Evolutionary conservation across 1,139 yeast genomes (phyloP), one percentile per base, ranked within the genome.

Genomic region (Nakaseomyces kungkrabaensis): DNA sequence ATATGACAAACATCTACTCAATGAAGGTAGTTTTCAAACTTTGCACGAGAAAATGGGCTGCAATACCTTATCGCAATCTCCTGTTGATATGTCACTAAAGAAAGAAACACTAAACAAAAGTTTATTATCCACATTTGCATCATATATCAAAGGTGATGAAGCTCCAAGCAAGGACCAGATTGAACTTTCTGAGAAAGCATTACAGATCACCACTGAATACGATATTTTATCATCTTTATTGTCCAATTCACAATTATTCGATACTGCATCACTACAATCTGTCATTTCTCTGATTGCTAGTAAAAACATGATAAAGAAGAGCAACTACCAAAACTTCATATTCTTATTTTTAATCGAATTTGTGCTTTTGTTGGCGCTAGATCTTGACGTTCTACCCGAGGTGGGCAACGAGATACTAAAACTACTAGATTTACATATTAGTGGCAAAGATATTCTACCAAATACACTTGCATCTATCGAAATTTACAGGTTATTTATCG

Each of bases 91-190:
- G 56, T 74, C 80, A 5, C 76, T 87, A 42, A 79, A 78, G 51
- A 77, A 87, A 56, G 69, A 79, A 0, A 80, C 79, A 51, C 74
- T 79, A 27, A 76, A 74, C 25, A 85, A 81, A 59, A 95, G 97
- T 1, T 65, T 94, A 26, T 78, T 94, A 52, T 86, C 96, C 1
- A 85, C 97, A 0, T 82, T 94, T 58, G 89, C 97, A 0, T 88
- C 96, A 0, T 90, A 89, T 61, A 76, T 94, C 66, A 86, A 94
- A 57, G 94, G 97, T 13, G 97, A 89, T 58, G 95, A 86, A 6
- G 97, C 90, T 64, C 98, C 98, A 4, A 78, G 94, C 1, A 95
- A 85, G 51, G 95, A 85, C 59, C 97, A 90, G 60, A 82, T 94
- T 47, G 96, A 89, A 54, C 78, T 87, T 1, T 85, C 97, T 0